phyloP scores from a whole-genome alignment of 202 grass and related monocot species.

The Alloteropsis angusta region DNA sequence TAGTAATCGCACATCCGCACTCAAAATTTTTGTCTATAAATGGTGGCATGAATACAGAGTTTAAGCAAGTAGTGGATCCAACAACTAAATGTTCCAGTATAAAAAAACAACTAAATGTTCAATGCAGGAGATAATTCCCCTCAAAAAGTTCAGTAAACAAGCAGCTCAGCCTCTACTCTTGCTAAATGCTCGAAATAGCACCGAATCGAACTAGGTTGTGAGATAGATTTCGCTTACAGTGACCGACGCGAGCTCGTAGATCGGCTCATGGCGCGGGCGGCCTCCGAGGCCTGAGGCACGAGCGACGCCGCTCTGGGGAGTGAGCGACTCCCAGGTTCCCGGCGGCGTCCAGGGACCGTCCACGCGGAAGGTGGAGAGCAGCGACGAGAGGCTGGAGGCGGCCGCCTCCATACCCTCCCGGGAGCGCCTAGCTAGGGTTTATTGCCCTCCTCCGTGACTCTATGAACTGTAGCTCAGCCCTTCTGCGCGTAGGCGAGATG shows the following conservation, averaged over 20 bases:
- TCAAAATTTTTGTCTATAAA: background rate
- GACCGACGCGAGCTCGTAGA: constrained; percentile 53
- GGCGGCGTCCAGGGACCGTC: constrained; percentile 47
- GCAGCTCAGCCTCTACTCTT: background rate
- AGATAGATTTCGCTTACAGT: constrained; percentile 40
- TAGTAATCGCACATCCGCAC: background rate
- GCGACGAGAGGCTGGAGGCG: constrained; percentile 58
- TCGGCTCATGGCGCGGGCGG: constrained; percentile 25
- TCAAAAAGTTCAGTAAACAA: background rate
- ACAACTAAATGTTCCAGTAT: constrained; percentile 3
- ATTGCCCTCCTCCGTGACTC: background rate
- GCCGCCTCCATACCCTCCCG: constrained; percentile 37
- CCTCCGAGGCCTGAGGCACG: constrained; percentile 4
- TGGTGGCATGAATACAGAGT: background rate
- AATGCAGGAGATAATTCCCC: background rate
- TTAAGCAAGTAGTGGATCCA: background rate
- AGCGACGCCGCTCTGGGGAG: constrained; percentile 26
- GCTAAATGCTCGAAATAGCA: background rate
- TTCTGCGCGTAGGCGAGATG: background rate
- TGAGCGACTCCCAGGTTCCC: constrained; percentile 58
- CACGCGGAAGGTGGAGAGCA: constrained; percentile 55
- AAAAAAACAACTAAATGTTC: constrained; percentile 1
- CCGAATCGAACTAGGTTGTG: background rate
- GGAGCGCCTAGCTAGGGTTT: constrained; percentile 26
- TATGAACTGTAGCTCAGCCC: background rate